These are phyloP conservation scores for Russula foetens DNA, from an alignment of 768 basidiomycete genomes.

Conservation along the genomic window DNA sequence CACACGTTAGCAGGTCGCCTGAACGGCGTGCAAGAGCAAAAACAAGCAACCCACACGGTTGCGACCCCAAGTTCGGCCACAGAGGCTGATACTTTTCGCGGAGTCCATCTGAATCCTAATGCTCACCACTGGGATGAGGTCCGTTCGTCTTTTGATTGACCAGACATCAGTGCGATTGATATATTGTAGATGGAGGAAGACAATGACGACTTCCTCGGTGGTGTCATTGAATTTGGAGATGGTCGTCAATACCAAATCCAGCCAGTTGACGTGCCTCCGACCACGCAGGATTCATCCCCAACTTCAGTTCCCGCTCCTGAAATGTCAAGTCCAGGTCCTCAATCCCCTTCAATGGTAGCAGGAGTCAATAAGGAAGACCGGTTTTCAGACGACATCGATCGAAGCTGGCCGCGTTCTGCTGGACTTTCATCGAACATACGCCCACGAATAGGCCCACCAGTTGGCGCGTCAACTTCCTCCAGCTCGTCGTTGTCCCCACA, in stretches of 20 bases:
- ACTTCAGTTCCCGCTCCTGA: not conserved
- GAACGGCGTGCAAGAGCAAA: constrained; percentile 30
- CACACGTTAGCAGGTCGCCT: constrained; percentile 18
- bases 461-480: constrained; percentile 31
- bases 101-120: constrained; percentile 88
- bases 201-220: constrained; percentile 81
- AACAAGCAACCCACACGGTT: constrained; percentile 40
- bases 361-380: constrained; percentile 78
- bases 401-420: constrained; percentile 85
- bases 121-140: constrained; percentile 99
- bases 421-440: constrained; percentile 38
- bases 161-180: constrained; percentile 9
- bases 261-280: constrained; percentile 30
- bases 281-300: constrained; percentile 15
- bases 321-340: not conserved
- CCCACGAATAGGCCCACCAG: constrained; percentile 13
- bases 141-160: constrained; percentile 25
- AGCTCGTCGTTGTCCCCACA: constrained; percentile 40
- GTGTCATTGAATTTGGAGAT: constrained; percentile 93
- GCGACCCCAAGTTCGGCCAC: constrained; percentile 57
- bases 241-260: constrained; percentile 86
- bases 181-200: constrained; percentile 75
- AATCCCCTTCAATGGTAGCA: constrained; percentile 22
- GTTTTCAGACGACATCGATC: constrained; percentile 90
- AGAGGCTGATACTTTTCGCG: constrained; percentile 90